These are phyloP conservation scores for Salvia hispanica DNA, from an alignment of 257 asterid species.

Conservation along the genomic window DNA sequence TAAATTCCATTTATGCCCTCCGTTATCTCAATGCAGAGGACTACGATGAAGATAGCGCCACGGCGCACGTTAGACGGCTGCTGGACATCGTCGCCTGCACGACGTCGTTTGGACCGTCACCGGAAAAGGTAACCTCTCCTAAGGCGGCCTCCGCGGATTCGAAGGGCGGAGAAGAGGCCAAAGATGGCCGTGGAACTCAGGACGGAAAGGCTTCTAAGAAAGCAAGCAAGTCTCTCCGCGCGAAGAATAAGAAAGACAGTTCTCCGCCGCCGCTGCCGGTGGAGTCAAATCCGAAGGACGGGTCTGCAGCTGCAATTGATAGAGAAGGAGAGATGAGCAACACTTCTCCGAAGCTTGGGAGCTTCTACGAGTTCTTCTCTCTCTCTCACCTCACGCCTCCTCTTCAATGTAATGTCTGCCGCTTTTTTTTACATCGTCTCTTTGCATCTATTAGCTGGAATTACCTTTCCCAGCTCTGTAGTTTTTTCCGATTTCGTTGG, in stretches of 20 bases:
- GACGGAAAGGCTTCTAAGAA: constrained; percentile 59
- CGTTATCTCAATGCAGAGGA: constrained; percentile 55
- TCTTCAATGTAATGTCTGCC: constrained; percentile 62
- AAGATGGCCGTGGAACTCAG: constrained; percentile 52
- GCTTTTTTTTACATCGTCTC: constrained; percentile 5
- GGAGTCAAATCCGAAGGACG: constrained; percentile 38
- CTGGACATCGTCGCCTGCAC: constrained; percentile 85
- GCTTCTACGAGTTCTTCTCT: constrained; percentile 97
- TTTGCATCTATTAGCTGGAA: not conserved
- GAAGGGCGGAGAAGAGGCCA: constrained; percentile 40
- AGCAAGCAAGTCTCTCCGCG: constrained; percentile 55
- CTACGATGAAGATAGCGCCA: constrained; percentile 77
- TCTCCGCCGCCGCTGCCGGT: constrained; percentile 53
- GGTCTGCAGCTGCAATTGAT: constrained; percentile 44
- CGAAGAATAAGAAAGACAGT: constrained; percentile 39
- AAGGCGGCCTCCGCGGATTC: constrained; percentile 17
- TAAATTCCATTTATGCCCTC: constrained; percentile 37
- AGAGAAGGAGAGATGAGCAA: constrained; percentile 85
- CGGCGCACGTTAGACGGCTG: constrained; percentile 85
- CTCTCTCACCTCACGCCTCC: constrained; percentile 97
- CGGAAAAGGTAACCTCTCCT: constrained; percentile 38
- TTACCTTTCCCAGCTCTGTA: not conserved
- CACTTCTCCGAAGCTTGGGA: constrained; percentile 80
- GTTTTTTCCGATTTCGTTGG: not conserved
- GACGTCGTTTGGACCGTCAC: constrained; percentile 84